phyloP scores from a whole-genome alignment of 768 basidiomycete genomes.

The Suillus subalutaceus region DNA sequence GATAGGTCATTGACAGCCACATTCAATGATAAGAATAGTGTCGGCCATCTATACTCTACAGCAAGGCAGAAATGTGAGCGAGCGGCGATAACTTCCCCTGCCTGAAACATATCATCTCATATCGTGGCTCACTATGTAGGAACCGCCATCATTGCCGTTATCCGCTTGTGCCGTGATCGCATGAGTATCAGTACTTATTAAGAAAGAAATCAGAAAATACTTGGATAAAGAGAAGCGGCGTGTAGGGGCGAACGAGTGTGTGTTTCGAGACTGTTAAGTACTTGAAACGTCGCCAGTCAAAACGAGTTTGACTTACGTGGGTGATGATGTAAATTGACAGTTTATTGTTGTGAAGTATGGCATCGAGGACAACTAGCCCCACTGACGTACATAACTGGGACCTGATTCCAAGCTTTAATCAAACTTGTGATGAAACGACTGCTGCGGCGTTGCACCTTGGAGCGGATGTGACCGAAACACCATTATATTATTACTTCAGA shows the following conservation, averaged over 20 bases:
- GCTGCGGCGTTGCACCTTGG: neutral
- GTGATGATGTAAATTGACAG: no score
- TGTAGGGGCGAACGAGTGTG: neutral
- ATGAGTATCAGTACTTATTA: neutral
- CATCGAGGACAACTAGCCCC: no score
- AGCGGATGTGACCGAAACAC: neutral
- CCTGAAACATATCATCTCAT: neutral
- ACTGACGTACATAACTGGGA: neutral
- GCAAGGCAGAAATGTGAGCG: neutral
- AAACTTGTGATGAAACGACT: neutral
- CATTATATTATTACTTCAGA: neutral
- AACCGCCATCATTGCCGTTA: neutral
- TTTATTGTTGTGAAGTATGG: no score
- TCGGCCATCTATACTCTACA: neutral
- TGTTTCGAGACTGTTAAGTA: neutral
- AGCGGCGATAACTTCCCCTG: neutral
- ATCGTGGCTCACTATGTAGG: neutral
- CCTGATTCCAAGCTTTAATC: no score
- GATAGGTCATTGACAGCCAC: neutral
- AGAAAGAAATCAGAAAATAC: neutral
- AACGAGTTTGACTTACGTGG: neutral
- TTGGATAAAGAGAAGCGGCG: neutral
- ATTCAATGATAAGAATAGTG: neutral
- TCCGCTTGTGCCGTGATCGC: neutral
- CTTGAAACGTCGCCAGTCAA: neutral